Evolutionary conservation across 306 rosid species (phyloP).

Genomic region (Cotoneaster glaucophyllus): DNA sequence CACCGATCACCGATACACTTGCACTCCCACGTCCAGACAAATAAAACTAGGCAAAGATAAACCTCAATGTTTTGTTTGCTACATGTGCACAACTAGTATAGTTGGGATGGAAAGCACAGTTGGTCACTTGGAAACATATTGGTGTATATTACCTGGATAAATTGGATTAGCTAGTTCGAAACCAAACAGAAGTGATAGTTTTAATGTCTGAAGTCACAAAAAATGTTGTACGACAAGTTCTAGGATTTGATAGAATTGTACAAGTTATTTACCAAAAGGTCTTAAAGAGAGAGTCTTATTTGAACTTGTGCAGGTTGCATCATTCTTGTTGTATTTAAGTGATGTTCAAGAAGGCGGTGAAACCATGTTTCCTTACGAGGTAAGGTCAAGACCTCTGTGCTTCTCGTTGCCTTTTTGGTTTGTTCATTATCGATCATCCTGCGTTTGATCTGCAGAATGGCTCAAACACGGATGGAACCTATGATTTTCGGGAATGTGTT

Average conservation of each 20-base stretch:
- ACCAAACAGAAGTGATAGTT: not conserved
- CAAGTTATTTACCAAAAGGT: not conserved
- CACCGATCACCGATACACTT: not conserved
- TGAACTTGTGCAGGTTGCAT: slow-evolving; percentile 50
- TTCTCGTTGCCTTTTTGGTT: not conserved
- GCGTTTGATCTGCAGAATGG: slow-evolving; percentile 56
- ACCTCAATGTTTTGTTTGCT: not conserved
- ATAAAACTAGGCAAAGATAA: not conserved
- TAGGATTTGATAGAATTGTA: not conserved
- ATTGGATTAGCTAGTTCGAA: not conserved
- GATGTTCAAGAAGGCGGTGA: slow-evolving; percentile 88
- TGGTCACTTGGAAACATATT: not conserved
- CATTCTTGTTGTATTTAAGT: slow-evolving; percentile 76
- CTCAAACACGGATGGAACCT: slow-evolving; percentile 55
- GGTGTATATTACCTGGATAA: not conserved
- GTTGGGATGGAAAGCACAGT: not conserved
- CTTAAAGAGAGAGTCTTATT: slow-evolving; percentile 2
- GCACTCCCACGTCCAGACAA: not conserved
- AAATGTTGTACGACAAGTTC: not conserved
- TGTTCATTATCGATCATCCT: not conserved
- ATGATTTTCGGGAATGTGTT: slow-evolving; percentile 35
- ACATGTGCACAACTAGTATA: not conserved
- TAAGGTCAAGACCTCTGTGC: slow-evolving; percentile 20
- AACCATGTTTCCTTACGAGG: slow-evolving; percentile 90
- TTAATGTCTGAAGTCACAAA: not conserved